Base-by-base conservation (phyloP, 208 protist genomes). In the Acanthamoeba lenticulata region DNA sequence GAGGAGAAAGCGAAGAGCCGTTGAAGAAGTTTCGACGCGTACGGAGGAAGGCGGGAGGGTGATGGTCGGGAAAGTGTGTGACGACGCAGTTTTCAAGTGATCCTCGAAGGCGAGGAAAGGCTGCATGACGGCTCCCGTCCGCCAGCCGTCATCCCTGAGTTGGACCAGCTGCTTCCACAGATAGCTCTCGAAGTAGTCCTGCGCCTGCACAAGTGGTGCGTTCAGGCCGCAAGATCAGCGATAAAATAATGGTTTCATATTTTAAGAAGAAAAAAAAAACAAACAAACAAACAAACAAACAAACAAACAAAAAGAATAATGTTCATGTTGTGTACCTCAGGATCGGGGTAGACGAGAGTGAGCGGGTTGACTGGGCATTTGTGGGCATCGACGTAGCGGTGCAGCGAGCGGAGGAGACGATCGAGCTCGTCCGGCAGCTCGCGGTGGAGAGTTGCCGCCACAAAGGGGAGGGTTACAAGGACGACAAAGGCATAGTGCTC, bases 361-460 rank as follows among this genome's bases (percentile, higher is more conserved):
- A 79, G 40, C 17, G 67, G 67, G 67, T 79, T 79, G 67, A 79
- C n/a, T 11, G 67, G 67, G 40, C 32, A 79, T 24, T 79, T 79
- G 40, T 79, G 67, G 67, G 32, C 67, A 24, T 38, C 67, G 40
- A 79, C 36, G 40, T 79, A 79, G 67, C 36, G 40, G 24, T 79
- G 36, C 19, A 79, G 40, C 6, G 67, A 27, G 36, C 32, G 36
- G 9, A 79, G 32, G 32, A 79, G 40, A 17, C 67, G 67, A 17
- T 79, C 36, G 40, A 79, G 67, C 11, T 79, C 67, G 32, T 79
- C 36, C 15, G 67, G 67, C 24, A 79, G 40, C 17, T 79, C 36
- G 67, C 40, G 67, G 40, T 27, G 40, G 24, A 79, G 40, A n/a
- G 32, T 24, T 9, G 67, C 4, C 15, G 36, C 67, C 24, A 21